Evolutionary conservation across 176 grass and related monocot genomes (phyloP), one percentile per base, ranked within the genome.

Genomic region (Hyparrhenia diplandra): DNA sequence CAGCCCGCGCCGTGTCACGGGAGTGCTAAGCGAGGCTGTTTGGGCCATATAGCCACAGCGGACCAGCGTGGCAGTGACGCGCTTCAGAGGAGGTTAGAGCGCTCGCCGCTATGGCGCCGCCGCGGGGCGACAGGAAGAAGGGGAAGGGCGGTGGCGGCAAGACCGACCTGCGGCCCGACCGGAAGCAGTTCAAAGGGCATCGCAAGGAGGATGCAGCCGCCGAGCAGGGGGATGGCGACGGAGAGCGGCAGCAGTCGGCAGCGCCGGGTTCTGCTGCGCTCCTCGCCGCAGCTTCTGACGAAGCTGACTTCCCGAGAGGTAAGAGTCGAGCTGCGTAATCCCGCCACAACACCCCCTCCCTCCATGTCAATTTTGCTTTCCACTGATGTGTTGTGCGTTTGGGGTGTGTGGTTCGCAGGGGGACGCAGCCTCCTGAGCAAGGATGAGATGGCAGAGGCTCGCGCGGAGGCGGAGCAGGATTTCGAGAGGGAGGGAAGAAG

Each of bases 231-330:
- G 58, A 36, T 3, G 86, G 10, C 37, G 81, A 28, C 17, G 63
- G 10, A 32, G 71, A 80, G 40, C 18, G 46, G 39, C 52, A 39
- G 40, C 52, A 65, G 45, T 0, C 11, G 25, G 59, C 59, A 29
- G 59, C 25, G 58, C 32, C 83, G 1, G 28, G 82, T 4, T 71
- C 88, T 3, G 69, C 90, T 21, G 93, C 92, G 5, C 61, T 93
- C 32, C 67, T 95, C 18, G 77, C 80, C 71, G 74, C 86, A 28
- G 74, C 80, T 10, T 85, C 80, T 12, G 88, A 93, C 47, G 95
- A 93, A 20, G 80, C 79, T 0, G 92, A 95, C 59, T 95, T 98
- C 67, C 92, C 95, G 6, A 91, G 95, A 95, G 95, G 95, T 98
- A 55, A 32, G 49, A 16, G 14, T 6, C 58, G 17, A 12, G 47